phyloP scores from a whole-genome alignment of 2,329 filamentous ascomycete species.

The Phaeoacremonium minimum region DNA sequence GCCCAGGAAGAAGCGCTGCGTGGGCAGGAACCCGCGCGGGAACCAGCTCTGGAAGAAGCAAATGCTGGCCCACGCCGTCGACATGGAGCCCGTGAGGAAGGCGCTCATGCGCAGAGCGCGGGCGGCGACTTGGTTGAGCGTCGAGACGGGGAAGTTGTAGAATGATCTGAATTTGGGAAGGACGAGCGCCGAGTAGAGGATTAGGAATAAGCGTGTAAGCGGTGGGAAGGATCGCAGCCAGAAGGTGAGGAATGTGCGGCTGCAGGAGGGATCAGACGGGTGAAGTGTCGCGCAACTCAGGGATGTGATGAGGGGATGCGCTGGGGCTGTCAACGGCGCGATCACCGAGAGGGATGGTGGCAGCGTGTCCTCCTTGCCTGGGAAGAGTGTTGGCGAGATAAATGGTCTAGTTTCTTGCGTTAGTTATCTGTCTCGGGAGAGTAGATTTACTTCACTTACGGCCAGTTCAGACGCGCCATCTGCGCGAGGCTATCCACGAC shows the following conservation, averaged over 20 bases:
- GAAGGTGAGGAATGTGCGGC: conserved; percentile 81
- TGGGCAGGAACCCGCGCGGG: conserved; percentile 69
- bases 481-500: conserved; percentile 77
- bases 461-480: conserved; percentile 81
- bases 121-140: conserved; percentile 62
- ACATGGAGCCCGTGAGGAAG: conserved; percentile 78
- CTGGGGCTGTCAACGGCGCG: conserved; percentile 73
- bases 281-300: conserved; percentile 89
- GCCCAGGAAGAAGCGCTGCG: conserved; percentile 84
- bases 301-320: conserved; percentile 80
- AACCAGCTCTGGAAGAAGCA: conserved; percentile 83
- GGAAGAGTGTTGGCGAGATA: conserved; percentile 82
- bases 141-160: conserved; percentile 63
- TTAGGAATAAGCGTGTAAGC: conserved; percentile 71
- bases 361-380: conserved; percentile 60
- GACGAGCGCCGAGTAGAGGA: conserved; percentile 68
- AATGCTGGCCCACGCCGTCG: conserved; percentile 81
- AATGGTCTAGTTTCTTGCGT: conserved; percentile 53
- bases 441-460: conserved; percentile 48
- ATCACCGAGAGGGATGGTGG: conserved; percentile 63
- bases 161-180: conserved; percentile 65
- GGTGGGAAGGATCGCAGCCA: conserved; percentile 80
- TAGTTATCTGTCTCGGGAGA: conserved; percentile 1
- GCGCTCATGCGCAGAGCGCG: conserved; percentile 70
- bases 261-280: conserved; percentile 81